Conservation (phyloP, 495 filamentous ascomycete species). For the Parathielavia appendiculata region DNA sequence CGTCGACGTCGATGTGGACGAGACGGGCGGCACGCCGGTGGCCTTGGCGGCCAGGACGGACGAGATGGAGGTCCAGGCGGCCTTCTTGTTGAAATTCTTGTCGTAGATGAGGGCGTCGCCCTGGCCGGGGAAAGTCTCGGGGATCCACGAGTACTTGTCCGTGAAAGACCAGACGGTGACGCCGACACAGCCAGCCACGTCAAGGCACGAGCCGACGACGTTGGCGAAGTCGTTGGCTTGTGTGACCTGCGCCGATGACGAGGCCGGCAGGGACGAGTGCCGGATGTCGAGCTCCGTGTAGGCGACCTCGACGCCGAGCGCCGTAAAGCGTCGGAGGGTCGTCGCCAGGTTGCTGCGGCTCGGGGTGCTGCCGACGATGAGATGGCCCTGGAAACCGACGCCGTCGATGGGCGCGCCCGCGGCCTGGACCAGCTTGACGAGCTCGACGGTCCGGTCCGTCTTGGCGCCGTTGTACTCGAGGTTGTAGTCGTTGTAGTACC, state of each 20-base stretch:
- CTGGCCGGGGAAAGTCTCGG: slow-evolving; percentile 46
- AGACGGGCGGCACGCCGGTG: slow-evolving; percentile 11
- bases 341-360: slow-evolving; percentile 34
- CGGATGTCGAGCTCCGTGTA: slow-evolving; percentile 61
- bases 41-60: slow-evolving; percentile 33
- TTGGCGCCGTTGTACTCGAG: slow-evolving; percentile 54
- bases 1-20: slow-evolving; percentile 19
- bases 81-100: slow-evolving; percentile 47
- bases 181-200: slow-evolving; percentile 51
- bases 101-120: slow-evolving; percentile 56
- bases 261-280: slow-evolving; percentile 38
- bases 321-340: slow-evolving; percentile 42
- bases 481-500: slow-evolving; percentile 68
- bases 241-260: slow-evolving; percentile 36
- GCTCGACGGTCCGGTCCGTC: slow-evolving; percentile 38
- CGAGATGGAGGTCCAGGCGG: slow-evolving; percentile 45
- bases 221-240: slow-evolving; percentile 54
- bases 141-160: slow-evolving; percentile 55
- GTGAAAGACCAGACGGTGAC: slow-evolving; percentile 62
- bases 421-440: slow-evolving; percentile 45
- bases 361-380: slow-evolving; percentile 50
- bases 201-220: slow-evolving; percentile 53
- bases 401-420: slow-evolving; percentile 55
- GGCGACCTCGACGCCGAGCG: slow-evolving; percentile 52
- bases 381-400: slow-evolving; percentile 55